Evolutionary conservation across 106 monocot genomes (phyloP), one percentile per base, ranked within the genome.

Genomic region (Iris macrosiphon): DNA sequence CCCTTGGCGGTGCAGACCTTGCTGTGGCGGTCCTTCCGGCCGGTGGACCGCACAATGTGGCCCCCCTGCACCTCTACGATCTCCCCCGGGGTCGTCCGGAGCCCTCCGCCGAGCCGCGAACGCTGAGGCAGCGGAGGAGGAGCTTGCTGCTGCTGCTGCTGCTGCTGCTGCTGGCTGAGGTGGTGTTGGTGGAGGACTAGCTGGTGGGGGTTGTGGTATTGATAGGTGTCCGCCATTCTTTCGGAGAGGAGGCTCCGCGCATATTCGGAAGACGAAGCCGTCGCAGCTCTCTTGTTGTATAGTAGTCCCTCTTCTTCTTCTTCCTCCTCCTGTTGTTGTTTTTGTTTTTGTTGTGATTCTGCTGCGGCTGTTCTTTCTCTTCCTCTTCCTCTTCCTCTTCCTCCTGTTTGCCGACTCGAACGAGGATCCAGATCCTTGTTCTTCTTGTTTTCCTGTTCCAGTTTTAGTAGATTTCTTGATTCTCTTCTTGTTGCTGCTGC

Each of bases 1-100:
- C 93, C 93, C 31, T 88, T 83, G n/a, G 93, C 83, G 0, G 93
- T 93, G 77, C 87, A 93, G 22, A 92, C 92, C 64, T 93, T 93
- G 66, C 93, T 93, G 76, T 93, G 93, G 8, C 93, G 76, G 77
- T 93, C 93, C 72, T 93, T 93, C 4, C 87, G 70, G 33, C 93
- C 93, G 0, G 79, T 93, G 27, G 93, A 78, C 47, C 93, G 79
- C 35, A 93, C 77, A 75, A 93, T 88, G 83, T 88, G 93, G 35
- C 93, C 93, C 2, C 84, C 84, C 45, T 85, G 72, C 15, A 85
- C 84, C 60, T 84, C 72, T 10, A 84, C 84, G 20, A 84, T 84
- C 72, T 84, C 75, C 10, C 78, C 78, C 18, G 37, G 65, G 25
- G 31, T 34, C 20, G 25, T 25, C 18, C 49, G 24, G n/a, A n/a